phyloP scores from a whole-genome alignment of 805 yeast genomes.

The Myxozyma sirexii region DNA sequence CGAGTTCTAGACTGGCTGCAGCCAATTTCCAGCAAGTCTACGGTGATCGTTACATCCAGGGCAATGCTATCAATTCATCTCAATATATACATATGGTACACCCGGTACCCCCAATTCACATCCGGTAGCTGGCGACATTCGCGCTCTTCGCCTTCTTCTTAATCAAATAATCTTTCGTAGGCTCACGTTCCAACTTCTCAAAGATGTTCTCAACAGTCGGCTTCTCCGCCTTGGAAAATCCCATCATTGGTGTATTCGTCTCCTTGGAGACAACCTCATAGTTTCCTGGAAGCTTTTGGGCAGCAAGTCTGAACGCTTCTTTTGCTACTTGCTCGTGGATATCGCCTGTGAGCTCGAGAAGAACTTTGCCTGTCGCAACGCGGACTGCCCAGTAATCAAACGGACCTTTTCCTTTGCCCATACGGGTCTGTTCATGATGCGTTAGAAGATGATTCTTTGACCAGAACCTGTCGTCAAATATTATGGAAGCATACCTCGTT shows the following conservation, averaged over 20 bases:
- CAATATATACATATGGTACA: conserved; percentile 1
- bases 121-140: conserved; percentile 13
- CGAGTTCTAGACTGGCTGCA: too few relatives aligned
- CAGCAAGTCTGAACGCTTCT: conserved; percentile 86
- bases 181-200: conserved; percentile 57
- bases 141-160: conserved; percentile 49
- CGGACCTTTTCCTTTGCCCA: conserved; percentile 99
- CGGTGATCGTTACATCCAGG: too few relatives aligned
- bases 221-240: conserved; percentile 45
- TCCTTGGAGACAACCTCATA: conserved; percentile 16
- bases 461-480: neutral
- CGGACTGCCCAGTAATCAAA: conserved; percentile 97
- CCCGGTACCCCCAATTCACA: neutral
- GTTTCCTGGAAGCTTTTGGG: conserved; percentile 73
- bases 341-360: conserved; percentile 76
- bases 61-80: too few relatives aligned
- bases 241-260: conserved; percentile 6
- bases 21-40: too few relatives aligned
- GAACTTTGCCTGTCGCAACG: conserved; percentile 91
- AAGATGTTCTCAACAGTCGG: conserved; percentile 53
- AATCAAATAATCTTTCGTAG: conserved; percentile 66
- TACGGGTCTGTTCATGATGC: conserved; percentile 62
- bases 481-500: conserved; percentile 55
- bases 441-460: neutral
- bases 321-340: conserved; percentile 88